phyloP scores from a whole-genome alignment of 192 early-diverging fungal genomes.

The Coemansia sp. region DNA sequence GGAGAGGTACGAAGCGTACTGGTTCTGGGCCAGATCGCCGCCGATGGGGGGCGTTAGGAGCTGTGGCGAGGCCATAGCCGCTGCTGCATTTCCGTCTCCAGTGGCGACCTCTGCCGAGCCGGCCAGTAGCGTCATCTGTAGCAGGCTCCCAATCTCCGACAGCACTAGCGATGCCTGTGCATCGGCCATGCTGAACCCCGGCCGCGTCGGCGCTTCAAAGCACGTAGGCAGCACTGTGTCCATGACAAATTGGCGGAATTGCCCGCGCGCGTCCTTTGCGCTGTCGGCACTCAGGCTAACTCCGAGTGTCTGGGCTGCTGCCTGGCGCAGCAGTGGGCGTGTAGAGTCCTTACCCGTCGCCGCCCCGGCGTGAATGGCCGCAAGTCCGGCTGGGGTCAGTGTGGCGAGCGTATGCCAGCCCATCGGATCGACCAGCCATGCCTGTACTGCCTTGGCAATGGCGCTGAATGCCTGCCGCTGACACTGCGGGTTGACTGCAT shows the following conservation, averaged over 20 bases:
- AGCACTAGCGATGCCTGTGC: slow-evolving; percentile 68
- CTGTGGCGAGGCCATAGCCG: slow-evolving; percentile 22
- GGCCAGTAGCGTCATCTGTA: slow-evolving; percentile 43
- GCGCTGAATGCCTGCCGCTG: slow-evolving; percentile 43
- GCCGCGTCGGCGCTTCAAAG: slow-evolving; percentile 75
- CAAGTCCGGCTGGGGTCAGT: slow-evolving; percentile 26
- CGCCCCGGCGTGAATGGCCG: slow-evolving; percentile 20
- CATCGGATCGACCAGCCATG: slow-evolving; percentile 42
- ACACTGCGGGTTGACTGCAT: slow-evolving; percentile 19
- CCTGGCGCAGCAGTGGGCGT: slow-evolving; percentile 14
- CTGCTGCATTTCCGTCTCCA: slow-evolving; percentile 15
- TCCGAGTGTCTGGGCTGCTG: slow-evolving; percentile 17
- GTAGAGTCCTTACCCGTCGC: slow-evolving; percentile 1
- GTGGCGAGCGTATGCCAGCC: slow-evolving; percentile 42
- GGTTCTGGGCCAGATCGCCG: slow-evolving; percentile 37
- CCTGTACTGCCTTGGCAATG: slow-evolving; percentile 33
- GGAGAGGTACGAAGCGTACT: slow-evolving; percentile 35
- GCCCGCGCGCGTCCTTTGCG: slow-evolving; percentile 20
- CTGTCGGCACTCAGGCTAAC: slow-evolving; percentile 14
- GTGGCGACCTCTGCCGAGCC: slow-evolving; percentile 25
- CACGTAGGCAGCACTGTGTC: slow-evolving; percentile 64
- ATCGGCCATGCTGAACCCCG: slow-evolving; percentile 65
- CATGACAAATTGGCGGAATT: slow-evolving; percentile 71
- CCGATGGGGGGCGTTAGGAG: slow-evolving; percentile 21
- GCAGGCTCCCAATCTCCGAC: slow-evolving; percentile 46